These are phyloP conservation scores for Didymella segeticola DNA, from an alignment of 2,329 filamentous ascomycete species.

Conservation along the genomic window DNA sequence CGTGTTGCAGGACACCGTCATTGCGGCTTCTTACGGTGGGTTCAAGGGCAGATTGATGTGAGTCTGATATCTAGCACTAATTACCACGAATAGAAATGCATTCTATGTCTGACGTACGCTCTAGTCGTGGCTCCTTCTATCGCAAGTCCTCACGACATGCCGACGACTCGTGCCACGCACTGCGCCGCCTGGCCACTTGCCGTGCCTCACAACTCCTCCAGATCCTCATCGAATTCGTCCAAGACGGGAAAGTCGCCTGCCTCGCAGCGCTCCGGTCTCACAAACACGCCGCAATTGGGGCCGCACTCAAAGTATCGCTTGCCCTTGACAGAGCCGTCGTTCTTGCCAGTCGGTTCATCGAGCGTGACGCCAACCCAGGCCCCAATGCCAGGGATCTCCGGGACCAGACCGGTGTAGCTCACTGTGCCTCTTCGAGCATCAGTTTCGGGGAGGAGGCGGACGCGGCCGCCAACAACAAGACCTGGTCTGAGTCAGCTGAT, in stretches of 20 bases:
- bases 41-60: too few species aligned
- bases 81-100: too few species aligned
- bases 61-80: too few species aligned
- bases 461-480: constrained; percentile 34
- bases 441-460: constrained; percentile 62
- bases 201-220: constrained; percentile 64
- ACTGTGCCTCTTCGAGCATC: constrained; percentile 74
- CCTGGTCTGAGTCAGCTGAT: constrained; percentile 29
- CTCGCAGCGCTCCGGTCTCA: constrained; percentile 78
- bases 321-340: constrained; percentile 74
- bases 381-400: constrained; percentile 71
- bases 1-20: too few species aligned
- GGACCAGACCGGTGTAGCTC: constrained; percentile 74
- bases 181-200: not conserved
- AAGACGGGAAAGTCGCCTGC: constrained; percentile 72
- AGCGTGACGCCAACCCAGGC: constrained; percentile 75
- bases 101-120: too few species aligned
- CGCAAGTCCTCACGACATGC: too few species aligned
- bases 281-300: constrained; percentile 78
- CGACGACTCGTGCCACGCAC: too few species aligned
- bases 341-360: constrained; percentile 83
- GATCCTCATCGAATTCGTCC: constrained; percentile 64
- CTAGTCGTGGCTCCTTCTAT: too few species aligned
- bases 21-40: too few species aligned
- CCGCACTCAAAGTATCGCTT: constrained; percentile 74